A percentile compares a stretch with the other conserved stretches of the same genome.
Evolutionary conservation across 192 early-diverging fungal genomes (phyloP).

Genomic region (Coemansia sp.): DNA sequence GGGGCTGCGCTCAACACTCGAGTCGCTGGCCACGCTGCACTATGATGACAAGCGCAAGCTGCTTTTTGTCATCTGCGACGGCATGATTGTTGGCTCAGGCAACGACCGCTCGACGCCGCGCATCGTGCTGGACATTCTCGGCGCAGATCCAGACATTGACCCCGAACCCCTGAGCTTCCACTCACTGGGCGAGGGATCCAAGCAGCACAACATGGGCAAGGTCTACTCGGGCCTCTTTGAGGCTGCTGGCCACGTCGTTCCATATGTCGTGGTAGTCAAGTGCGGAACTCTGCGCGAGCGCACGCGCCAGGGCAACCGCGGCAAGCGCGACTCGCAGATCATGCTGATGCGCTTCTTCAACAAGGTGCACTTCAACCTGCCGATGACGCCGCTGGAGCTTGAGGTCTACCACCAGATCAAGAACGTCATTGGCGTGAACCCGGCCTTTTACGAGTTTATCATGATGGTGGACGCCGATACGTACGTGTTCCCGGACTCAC

Average conservation of each 20-base stretch:
- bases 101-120: slow-evolving; percentile 96
- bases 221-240: slow-evolving; percentile 97
- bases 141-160: slow-evolving; percentile 77
- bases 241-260: slow-evolving; percentile 84
- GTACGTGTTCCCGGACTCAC: slow-evolving; percentile 84
- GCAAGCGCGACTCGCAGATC: slow-evolving; percentile 99
- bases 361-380: slow-evolving; percentile 89
- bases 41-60: slow-evolving; percentile 99
- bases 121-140: slow-evolving; percentile 95
- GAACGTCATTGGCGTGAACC: slow-evolving; percentile 98
- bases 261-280: slow-evolving; percentile 94
- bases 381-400: slow-evolving; percentile 96
- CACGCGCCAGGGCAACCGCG: slow-evolving; percentile 89
- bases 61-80: slow-evolving; percentile 93
- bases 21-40: slow-evolving; percentile 85
- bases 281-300: slow-evolving; percentile 82
- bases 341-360: slow-evolving; percentile 97
- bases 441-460: slow-evolving; percentile 95
- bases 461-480: slow-evolving; percentile 99
- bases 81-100: slow-evolving; percentile 94
- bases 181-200: slow-evolving; percentile 83
- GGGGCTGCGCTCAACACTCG: slow-evolving; percentile 85
- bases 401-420: slow-evolving; percentile 99
- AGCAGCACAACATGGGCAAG: slow-evolving; percentile 96
- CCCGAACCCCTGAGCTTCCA: slow-evolving; percentile 84